phyloP scores from a whole-genome alignment of 1,139 yeast species.

The Taiozyma sp. region DNA sequence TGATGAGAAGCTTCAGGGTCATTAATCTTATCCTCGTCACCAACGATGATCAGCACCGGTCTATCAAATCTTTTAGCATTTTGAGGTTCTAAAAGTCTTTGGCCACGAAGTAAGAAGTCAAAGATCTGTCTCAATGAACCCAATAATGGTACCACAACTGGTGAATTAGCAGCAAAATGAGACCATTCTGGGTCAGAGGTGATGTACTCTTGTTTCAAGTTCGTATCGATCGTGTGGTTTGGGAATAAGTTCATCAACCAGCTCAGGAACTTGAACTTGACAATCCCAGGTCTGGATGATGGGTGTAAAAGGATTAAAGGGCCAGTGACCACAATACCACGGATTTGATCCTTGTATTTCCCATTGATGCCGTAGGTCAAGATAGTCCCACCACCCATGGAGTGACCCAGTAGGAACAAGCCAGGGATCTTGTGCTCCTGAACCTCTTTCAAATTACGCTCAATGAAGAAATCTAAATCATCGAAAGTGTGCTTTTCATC shows the following conservation, averaged over 20 bases:
- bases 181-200: conserved; percentile 49
- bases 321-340: conserved; percentile 55
- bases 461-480: conserved; percentile 60
- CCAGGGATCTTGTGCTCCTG: conserved; percentile 30
- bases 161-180: conserved; percentile 40
- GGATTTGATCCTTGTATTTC: conserved; percentile 43
- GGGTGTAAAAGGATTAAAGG: conserved; percentile 64
- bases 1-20: conserved; percentile 46
- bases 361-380: conserved; percentile 75
- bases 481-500: conserved; percentile 57
- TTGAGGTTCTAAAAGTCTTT: conserved; percentile 38
- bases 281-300: conserved; percentile 48
- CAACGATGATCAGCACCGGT: conserved; percentile 49
- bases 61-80: conserved; percentile 40
- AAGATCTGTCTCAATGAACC: conserved; percentile 48
- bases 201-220: conserved; percentile 46
- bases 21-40: conserved; percentile 47
- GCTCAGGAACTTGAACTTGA: conserved; percentile 42
- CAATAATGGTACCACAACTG: conserved; percentile 35
- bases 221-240: conserved; percentile 48
- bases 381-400: conserved; percentile 93
- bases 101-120: conserved; percentile 61
- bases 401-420: conserved; percentile 69
- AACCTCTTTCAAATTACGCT: conserved; percentile 29
- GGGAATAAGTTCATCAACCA: conserved; percentile 48